These are phyloP conservation scores for Barnettozyma hawaiiensis DNA, from an alignment of 1,139 yeast species.

Conservation along the genomic window DNA sequence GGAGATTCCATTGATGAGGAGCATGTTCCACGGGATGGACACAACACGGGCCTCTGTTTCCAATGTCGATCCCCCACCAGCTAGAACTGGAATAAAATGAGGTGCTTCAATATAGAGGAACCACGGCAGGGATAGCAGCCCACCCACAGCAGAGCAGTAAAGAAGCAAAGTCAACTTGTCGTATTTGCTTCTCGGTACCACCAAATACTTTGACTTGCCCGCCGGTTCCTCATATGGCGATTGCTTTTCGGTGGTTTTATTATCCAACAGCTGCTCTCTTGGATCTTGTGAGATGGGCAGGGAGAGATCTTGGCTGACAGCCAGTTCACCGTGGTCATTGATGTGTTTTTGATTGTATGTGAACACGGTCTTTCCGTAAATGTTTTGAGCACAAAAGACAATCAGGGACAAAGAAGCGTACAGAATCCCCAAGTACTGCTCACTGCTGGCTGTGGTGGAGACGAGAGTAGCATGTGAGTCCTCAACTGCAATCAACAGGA, in stretches of 20 bases:
- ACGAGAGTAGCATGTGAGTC: constrained; percentile 32
- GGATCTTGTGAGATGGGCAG: constrained; percentile 10
- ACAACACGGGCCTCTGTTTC: constrained; percentile 21
- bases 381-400: constrained; percentile 87
- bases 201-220: constrained; percentile 12
- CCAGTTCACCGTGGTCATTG: constrained; percentile 24
- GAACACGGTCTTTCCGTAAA: constrained; percentile 81
- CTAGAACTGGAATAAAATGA: constrained; percentile 18
- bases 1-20: constrained; percentile 57
- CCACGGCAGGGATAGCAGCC: constrained; percentile 70
- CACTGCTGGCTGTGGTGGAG: constrained; percentile 25
- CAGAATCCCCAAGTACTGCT: constrained; percentile 56
- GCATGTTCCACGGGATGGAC: constrained; percentile 32
- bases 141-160: constrained; percentile 81
- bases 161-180: constrained; percentile 85
- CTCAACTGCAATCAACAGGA: constrained; percentile 34
- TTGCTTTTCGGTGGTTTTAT: constrained; percentile 17
- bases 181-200: constrained; percentile 32
- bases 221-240: constrained; percentile 13
- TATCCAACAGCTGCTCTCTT: constrained; percentile 19
- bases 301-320: constrained; percentile 18
- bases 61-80: neutral
- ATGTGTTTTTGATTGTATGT: constrained; percentile 40
- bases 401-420: constrained; percentile 80
- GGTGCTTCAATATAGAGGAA: constrained; percentile 66